phyloP scores from a whole-genome alignment of 2,329 filamentous ascomycete species.

The Sarocladium oryzae region DNA sequence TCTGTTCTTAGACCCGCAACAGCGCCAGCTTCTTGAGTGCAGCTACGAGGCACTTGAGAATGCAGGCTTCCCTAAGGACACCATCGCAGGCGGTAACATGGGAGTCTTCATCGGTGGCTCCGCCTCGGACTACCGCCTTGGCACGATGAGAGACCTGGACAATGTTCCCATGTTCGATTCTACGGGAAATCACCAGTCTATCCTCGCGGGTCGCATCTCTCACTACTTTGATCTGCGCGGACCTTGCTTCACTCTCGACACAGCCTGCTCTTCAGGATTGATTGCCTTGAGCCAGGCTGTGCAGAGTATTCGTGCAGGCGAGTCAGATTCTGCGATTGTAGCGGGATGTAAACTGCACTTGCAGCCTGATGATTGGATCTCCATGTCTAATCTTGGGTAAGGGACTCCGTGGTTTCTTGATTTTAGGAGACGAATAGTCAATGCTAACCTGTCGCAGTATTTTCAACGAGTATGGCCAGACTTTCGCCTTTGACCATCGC shows the following conservation, averaged over 20 bases:
- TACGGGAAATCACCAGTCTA: slow-evolving; percentile 34
- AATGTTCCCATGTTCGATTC: slow-evolving; percentile 41
- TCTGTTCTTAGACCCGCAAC: slow-evolving; percentile 39
- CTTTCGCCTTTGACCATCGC: slow-evolving; percentile 25
- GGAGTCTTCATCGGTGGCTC: slow-evolving; percentile 44
- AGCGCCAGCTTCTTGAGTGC: slow-evolving; percentile 45
- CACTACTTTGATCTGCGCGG: slow-evolving; percentile 42
- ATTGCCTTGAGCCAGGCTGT: slow-evolving; percentile 21
- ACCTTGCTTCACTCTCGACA: slow-evolving; percentile 25
- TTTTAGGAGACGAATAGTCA: slow-evolving; percentile 24
- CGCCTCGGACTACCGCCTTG: slow-evolving; percentile 41
- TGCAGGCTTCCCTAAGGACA: slow-evolving; percentile 41
- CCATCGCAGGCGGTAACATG: slow-evolving; percentile 39
- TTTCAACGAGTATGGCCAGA: slow-evolving; percentile 1
- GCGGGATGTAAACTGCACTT: slow-evolving; percentile 29
- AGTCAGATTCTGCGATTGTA: slow-evolving; percentile 39
- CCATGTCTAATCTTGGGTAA: neutral
- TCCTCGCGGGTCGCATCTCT: slow-evolving; percentile 40
- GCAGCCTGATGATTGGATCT: neutral
- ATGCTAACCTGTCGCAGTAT: neutral
- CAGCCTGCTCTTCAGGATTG: slow-evolving; percentile 31
- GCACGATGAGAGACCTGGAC: slow-evolving; percentile 36
- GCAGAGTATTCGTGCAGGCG: slow-evolving; percentile 32
- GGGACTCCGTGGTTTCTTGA: slow-evolving; percentile 32
- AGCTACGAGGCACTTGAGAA: slow-evolving; percentile 49